Evolutionary conservation across 2,329 filamentous ascomycete genomes (phyloP), one percentile per base, ranked within the genome.

Genomic region (Metarhizium rileyi): DNA sequence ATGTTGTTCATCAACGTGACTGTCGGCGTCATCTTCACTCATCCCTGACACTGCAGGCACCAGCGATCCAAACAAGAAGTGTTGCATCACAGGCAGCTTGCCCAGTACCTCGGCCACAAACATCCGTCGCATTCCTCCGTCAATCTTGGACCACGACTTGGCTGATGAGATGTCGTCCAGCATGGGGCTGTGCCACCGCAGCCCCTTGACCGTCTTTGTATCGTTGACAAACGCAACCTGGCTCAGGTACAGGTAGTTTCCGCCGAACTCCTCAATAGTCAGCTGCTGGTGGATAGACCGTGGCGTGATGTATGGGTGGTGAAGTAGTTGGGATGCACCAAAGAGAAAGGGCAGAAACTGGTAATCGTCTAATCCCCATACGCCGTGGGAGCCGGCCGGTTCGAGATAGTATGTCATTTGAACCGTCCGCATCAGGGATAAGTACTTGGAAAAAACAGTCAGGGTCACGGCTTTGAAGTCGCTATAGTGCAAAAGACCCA

Each of bases 171-270:
- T 98, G 65, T 98, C 93, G 63, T 98, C 93, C 18, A 98, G 80
- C 94, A 98, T 97, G 3, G 94, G 93, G 55, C 85, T 90, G 62
- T 98, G 94, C 93, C 93, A 98, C 42, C 93, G 80, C 53, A 98
- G 71, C 1, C 90, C 91, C 61, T 94, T 89, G 51, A 96, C 90
- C 1, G 89, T 95, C 74, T 98, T 98, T 51, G 95, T 94, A 57
- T 83, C 87, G 69, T 97, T 96, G 51, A 98, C 91, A 68, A 95
- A 98, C 47, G 79, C 78, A 25, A 98, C 88, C 68, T 97, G 93
- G 47, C 90, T 86, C 0, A 98, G 80, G 60, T 98, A 98, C 50
- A 98, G 71, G 61, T 85, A 98, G 50, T 95, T 87, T 50, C 77
- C 71, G 14, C 81, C 80, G 59, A 87, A 90, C 64, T 97, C 90